Percentiles rank a stretch among this genome's conserved stretches.
phyloP scores from a whole-genome alignment of 2,329 filamentous ascomycete genomes.

The Talaromyces piceae region DNA sequence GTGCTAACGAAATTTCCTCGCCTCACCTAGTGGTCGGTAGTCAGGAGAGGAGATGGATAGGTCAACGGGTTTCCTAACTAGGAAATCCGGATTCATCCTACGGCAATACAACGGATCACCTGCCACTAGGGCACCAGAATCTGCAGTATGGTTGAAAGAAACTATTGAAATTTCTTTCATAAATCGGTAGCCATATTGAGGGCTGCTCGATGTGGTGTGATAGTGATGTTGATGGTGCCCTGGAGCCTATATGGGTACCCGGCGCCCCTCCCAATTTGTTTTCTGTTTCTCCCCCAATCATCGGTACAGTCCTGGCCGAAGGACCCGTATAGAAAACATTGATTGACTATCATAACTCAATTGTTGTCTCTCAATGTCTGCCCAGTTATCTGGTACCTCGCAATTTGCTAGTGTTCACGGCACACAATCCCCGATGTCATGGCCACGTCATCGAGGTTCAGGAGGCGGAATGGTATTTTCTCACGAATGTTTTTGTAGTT shows the following conservation, averaged over 20 bases:
- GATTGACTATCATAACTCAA: neutral
- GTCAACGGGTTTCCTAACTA: neutral
- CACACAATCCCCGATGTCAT: neutral
- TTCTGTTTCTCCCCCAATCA: neutral
- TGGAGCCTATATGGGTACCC: no score
- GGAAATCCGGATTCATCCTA: neutral
- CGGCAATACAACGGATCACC: neutral
- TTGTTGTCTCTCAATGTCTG: no score
- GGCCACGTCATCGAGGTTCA: neutral
- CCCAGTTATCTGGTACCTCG: no score
- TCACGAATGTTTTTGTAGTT: neutral
- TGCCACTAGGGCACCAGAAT: neutral
- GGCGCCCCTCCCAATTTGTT: no score
- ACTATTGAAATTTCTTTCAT: neutral
- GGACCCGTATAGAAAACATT: neutral
- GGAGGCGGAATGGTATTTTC: neutral
- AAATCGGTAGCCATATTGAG: neutral
- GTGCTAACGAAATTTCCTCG: neutral
- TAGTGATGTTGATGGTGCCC: no score
- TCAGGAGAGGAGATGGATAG: neutral
- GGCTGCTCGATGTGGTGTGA: neutral
- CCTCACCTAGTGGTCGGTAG: neutral
- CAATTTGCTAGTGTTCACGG: no score
- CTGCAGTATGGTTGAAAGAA: neutral
- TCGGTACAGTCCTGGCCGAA: neutral